Evolutionary conservation across 2,329 filamentous ascomycete genomes (phyloP).

Genomic region (Beauveria asiatica): DNA sequence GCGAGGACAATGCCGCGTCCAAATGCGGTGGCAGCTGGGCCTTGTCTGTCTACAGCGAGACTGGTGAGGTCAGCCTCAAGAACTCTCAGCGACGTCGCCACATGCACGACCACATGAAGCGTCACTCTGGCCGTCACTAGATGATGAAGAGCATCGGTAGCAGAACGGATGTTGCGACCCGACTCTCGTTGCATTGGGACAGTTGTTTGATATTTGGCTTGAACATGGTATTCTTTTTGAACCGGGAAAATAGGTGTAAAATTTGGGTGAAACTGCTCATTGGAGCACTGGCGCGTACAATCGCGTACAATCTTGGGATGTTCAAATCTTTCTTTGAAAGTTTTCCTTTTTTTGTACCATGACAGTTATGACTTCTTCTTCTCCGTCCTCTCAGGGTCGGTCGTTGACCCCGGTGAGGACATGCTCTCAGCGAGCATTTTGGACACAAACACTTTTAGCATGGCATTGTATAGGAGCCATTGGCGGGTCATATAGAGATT

Average conservation of each 20-base stretch:
- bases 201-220: neutral
- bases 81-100: conserved; percentile 27
- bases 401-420: neutral
- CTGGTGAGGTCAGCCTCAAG: conserved; percentile 23
- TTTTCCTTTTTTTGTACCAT: neutral
- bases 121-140: conserved; percentile 22
- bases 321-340: neutral
- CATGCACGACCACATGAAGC: conserved; percentile 27
- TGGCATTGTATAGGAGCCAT: conserved; percentile 7
- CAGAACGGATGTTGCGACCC: neutral
- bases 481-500: conserved; percentile 1
- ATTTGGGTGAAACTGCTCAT: neutral
- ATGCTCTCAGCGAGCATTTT: conserved; percentile 8
- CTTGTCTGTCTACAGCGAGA: conserved; percentile 35
- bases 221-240: neutral
- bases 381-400: neutral
- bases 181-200: neutral
- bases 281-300: neutral
- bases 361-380: conserved; percentile 10
- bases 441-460: conserved; percentile 3
- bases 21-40: conserved; percentile 42
- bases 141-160: neutral
- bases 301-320: neutral
- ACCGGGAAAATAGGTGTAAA: neutral
- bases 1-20: conserved; percentile 38